Evolutionary conservation across 75 land plant genomes (phyloP).

Genomic region (Pinus albicaulis): DNA sequence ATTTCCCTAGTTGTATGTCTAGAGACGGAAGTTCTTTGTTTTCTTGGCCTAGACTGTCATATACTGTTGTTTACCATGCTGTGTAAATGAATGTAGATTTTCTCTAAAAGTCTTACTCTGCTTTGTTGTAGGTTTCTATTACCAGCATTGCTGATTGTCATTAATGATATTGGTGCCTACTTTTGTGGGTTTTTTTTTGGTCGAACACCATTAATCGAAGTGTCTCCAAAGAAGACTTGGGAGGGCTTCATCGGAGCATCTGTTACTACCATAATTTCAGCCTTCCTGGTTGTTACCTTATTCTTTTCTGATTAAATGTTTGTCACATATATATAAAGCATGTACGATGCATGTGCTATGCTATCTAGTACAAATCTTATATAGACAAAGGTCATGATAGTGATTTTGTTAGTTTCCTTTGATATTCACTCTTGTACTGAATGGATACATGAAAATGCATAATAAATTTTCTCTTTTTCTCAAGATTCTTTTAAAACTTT

Average conservation of each 20-base stretch:
- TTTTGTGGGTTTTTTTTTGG: constrained; percentile 94
- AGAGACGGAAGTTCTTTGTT: background rate
- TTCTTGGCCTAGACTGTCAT: background rate
- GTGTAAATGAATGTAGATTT: background rate
- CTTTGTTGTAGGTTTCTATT: constrained; percentile 79
- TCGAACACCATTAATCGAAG: constrained; percentile 83
- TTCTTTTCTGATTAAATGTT: constrained; percentile 1
- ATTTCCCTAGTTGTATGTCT: background rate
- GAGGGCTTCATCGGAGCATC: constrained; percentile 99
- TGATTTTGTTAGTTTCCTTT: constrained; percentile 4
- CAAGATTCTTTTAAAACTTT: too few relatives aligned
- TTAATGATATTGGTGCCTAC: constrained; percentile 94
- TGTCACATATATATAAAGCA: background rate
- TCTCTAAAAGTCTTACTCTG: constrained; percentile 1
- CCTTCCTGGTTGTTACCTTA: constrained; percentile 62
- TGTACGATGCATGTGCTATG: too few relatives aligned
- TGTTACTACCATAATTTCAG: constrained; percentile 76
- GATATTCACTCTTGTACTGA: background rate
- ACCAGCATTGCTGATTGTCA: constrained; percentile 88
- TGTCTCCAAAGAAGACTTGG: constrained; percentile 99
- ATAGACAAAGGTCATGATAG: background rate
- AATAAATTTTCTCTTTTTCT: background rate
- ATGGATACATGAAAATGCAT: background rate
- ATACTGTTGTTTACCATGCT: background rate
- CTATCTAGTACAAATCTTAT: background rate